Evolutionary conservation across 495 filamentous ascomycete species (phyloP), one percentile per base, ranked within the genome.

Genomic region (Xanthoparmelia taractica): DNA sequence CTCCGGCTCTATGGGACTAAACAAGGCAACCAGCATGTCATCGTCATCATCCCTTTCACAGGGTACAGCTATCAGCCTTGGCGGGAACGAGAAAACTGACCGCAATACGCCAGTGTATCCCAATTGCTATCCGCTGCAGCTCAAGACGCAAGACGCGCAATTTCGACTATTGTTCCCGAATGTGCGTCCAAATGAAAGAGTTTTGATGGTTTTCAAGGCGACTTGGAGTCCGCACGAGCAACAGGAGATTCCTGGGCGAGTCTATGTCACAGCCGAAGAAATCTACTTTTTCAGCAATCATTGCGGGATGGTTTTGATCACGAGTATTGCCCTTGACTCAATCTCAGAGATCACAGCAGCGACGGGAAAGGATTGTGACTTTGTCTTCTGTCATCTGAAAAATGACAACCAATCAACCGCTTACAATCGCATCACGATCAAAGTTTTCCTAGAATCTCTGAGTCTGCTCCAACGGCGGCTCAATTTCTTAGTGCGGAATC

Each of bases 261-360:
- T 92, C 27, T 98, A 92, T 72, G 86, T 96, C 54, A 97, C 95
- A 1, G 80, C 85, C 6, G 84, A 84, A 58, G 86, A 92, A 40
- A 83, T 97, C 65, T 97, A 95, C 70, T 98, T 98, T 72, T 98
- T 96, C 76, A 95, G 92, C 59, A 85, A 97, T 71, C 87, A 96
- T 67, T 82, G 95, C 68, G 94, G 94, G n/a, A 79, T 98, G 34
- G 90, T 96, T 0, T 78, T 97, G 55, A 91, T 90, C 2, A 89
- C 90, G 40, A 82, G 81, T 25, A 81, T 90, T 40, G 82, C 80
- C 41, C 78, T 98, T 52, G 80, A 84, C n/a, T 83, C 76, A 60
- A 88, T 97, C 63, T 81, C 82, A 43, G 94, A 97, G 71, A 89
- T 97, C 54, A 97, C 92, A 27, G 89, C 90, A 47, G 91, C 92